Evolutionary conservation across 2,329 filamentous ascomycete species (phyloP), one percentile per base, ranked within the genome.

Genomic region (Celoporthe dispersa): DNA sequence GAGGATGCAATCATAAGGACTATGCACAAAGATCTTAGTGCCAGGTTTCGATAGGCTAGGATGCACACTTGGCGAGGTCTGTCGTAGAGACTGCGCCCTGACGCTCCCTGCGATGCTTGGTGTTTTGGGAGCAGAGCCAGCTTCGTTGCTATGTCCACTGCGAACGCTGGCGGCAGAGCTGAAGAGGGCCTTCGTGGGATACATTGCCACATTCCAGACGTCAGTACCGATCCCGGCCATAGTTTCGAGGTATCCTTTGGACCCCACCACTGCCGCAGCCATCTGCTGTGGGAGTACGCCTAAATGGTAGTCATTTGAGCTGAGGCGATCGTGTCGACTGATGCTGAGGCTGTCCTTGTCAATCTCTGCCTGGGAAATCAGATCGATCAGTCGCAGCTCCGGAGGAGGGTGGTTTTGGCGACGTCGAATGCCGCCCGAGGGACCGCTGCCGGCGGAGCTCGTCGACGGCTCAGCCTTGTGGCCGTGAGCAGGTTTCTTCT

Each of bases 1-100:
- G 68, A 98, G 83, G n/a, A 98, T 91, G 76, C 94, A 98, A 80
- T 99, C 96, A 77, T 97, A 99, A 0, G 96, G 96, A 75, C 94
- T 98, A 76, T 97, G 94, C 55, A 99, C 93, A 78, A 98, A 98
- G 22, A 99, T 92, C 76, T 98, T 79, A 75, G 86, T 79, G 1
- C 87, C 86, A 65, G 83, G 84, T 76, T 89, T 86, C 74, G 85
- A 75, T 73, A 92, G 79, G 75, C 84, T 84, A 68, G 87, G 80
- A 77, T 91, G 85, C 1, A 85, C 81, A 16, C 82, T 79, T 51
- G 79, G 79, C 3, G 76, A 73, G 73, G 78, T 76, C 77, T 44
- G 44, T 2, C 72, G 72, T 12, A 33, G 37, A 2, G 68, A 37
- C 25, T 51, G 69, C 11, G 70, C 53, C 28, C 77, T 75, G 4